These are phyloP conservation scores for Colletotrichum musicola DNA, from an alignment of 2,329 filamentous ascomycete genomes.

Conservation along the genomic window DNA sequence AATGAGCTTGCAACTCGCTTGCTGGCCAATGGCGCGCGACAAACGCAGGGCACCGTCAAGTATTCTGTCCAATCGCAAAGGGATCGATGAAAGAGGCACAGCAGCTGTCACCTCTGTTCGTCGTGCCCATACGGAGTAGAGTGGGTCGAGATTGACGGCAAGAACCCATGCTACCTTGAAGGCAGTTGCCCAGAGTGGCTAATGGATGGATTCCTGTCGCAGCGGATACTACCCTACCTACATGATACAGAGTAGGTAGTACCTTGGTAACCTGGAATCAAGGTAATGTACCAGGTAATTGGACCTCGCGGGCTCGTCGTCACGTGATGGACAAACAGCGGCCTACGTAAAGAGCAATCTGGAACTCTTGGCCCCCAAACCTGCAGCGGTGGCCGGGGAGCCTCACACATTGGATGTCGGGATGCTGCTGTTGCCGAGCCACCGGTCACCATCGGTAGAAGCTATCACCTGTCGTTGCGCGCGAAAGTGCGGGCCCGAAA, in stretches of 20 bases:
- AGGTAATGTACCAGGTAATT: constrained; percentile 24
- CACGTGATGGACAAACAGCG: not conserved
- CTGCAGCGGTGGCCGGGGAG: constrained; percentile 10
- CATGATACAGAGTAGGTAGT: too few relatives aligned
- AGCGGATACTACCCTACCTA: not conserved
- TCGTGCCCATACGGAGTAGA: not conserved
- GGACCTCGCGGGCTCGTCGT: constrained; percentile 8
- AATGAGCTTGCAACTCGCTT: constrained; percentile 24
- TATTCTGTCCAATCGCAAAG: constrained; percentile 26
- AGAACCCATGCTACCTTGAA: constrained; percentile 4
- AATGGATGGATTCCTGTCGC: constrained; percentile 5
- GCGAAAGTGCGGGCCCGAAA: not conserved
- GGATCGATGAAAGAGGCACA: not conserved
- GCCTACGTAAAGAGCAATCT: constrained; percentile 10
- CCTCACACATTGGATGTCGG: constrained; percentile 7
- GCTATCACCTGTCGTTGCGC: not conserved
- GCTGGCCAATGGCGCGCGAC: constrained; percentile 19
- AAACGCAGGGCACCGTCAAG: not conserved
- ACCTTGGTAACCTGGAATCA: not conserved
- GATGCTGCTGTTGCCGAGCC: not conserved
- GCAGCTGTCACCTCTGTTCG: constrained; percentile 10
- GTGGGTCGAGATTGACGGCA: constrained; percentile 15
- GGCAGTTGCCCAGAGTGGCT: constrained; percentile 8
- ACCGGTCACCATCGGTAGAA: not conserved
- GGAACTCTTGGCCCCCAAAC: constrained; percentile 19